These are phyloP conservation scores for Cadophora sp. DNA, from an alignment of 2,329 filamentous ascomycete species.

Conservation along the genomic window DNA sequence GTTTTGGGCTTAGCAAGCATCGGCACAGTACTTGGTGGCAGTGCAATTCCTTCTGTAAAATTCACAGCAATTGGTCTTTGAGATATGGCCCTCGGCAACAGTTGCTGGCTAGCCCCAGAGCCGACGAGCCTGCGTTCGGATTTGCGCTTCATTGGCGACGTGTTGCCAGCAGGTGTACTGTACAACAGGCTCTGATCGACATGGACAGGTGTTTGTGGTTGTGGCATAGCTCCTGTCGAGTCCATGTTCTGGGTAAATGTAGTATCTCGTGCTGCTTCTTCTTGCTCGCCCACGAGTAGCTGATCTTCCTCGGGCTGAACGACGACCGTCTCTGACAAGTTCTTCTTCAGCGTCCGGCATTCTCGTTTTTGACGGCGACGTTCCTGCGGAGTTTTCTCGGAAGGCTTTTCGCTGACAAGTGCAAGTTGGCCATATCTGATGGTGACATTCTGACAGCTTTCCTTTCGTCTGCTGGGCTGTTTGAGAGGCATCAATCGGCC, in stretches of 20 bases:
- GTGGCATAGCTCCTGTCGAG: not conserved
- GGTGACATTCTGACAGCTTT: slow-evolving; percentile 5
- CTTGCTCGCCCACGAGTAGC: not conserved
- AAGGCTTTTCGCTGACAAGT: slow-evolving; percentile 24
- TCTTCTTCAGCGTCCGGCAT: not conserved
- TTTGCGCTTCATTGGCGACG: slow-evolving; percentile 8
- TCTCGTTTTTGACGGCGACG: not conserved
- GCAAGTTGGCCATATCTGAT: slow-evolving; percentile 22
- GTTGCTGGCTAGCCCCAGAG: not conserved
- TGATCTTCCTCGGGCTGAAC: not conserved
- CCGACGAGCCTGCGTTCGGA: not conserved
- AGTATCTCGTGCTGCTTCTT: not conserved
- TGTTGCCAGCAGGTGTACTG: slow-evolving; percentile 5
- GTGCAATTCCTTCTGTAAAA: not conserved
- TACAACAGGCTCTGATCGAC: not conserved
- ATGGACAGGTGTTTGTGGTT: not conserved
- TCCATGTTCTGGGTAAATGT: not conserved
- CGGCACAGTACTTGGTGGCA: not conserved
- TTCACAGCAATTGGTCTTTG: not conserved
- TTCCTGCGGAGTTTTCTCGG: not conserved
- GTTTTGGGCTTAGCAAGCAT: not conserved
- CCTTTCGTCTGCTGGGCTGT: slow-evolving; percentile 9
- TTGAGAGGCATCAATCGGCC: slow-evolving; percentile 34
- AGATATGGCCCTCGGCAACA: not conserved
- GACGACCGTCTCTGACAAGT: too few species aligned